A percentile compares a stretch with the other conserved stretches of the same genome.
These are phyloP conservation scores for Leccinum obscurum DNA, from an alignment of 768 basidiomycete genomes.

Conservation along the genomic window DNA sequence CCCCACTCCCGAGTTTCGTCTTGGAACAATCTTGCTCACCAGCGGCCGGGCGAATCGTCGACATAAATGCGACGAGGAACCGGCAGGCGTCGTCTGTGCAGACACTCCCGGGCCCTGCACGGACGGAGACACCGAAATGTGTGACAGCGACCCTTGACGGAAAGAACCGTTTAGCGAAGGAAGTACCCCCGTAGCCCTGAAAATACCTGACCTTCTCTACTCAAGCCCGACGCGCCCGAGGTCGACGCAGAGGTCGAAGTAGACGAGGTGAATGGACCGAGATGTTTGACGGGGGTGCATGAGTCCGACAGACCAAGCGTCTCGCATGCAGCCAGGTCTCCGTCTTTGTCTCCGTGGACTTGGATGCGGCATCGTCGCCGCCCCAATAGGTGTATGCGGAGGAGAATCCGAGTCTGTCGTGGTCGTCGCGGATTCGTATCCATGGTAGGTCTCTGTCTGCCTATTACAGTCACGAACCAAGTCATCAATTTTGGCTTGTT, in stretches of 20 bases:
- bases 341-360: no score
- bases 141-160: conserved; percentile 13
- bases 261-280: conserved; percentile 9
- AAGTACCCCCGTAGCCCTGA: conserved; percentile 20
- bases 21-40: no score
- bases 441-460: no score
- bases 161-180: conserved; percentile 30
- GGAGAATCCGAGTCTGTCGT: no score
- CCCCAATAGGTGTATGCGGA: no score
- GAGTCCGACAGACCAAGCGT: conserved; percentile 12
- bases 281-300: conserved; percentile 16
- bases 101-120: conserved; percentile 6
- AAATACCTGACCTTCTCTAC: conserved; percentile 7
- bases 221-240: not conserved
- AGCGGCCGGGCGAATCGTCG: not conserved
- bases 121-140: not conserved
- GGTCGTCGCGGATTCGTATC: no score
- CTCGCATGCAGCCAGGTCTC: not conserved
- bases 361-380: no score
- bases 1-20: not conserved
- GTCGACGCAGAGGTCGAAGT: not conserved
- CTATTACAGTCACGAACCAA: no score
- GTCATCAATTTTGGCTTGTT: no score
- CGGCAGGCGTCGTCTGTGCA: not conserved
- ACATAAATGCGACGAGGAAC: not conserved